phyloP scores from a whole-genome alignment of 305 asterid genomes.

The Coffea humblotiana region DNA sequence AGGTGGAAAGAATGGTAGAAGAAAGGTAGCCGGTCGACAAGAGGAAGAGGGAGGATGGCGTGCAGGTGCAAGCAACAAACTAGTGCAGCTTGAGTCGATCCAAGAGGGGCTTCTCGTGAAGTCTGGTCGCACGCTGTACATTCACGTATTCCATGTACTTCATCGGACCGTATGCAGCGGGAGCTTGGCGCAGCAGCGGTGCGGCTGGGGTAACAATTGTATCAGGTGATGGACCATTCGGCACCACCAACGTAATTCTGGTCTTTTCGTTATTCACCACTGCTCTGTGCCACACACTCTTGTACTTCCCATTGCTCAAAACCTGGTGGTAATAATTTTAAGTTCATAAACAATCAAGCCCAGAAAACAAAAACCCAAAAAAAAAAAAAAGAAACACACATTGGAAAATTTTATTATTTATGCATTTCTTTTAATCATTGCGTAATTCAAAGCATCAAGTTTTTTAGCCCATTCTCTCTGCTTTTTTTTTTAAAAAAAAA shows the following conservation, averaged over 20 bases:
- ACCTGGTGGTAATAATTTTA: neutral
- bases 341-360: neutral
- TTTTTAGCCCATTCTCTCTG: no score
- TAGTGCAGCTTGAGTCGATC: neutral
- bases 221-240: constrained; percentile 17
- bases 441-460: no score
- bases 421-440: no score
- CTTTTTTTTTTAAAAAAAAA: no score
- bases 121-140: neutral
- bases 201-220: constrained; percentile 8
- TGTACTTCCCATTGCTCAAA: constrained; percentile 15
- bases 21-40: no score
- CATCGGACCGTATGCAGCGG: constrained; percentile 11
- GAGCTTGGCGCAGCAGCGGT: neutral
- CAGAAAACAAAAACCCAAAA: no score
- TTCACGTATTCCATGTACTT: constrained; percentile 13
- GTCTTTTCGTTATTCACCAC: constrained; percentile 12
- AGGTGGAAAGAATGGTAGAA: no score
- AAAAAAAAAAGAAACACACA: no score
- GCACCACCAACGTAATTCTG: constrained; percentile 10
- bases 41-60: no score
- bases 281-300: constrained; percentile 16
- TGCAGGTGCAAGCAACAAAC: no score
- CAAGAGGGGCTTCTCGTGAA: constrained; percentile 5
- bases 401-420: no score